Evolutionary conservation across 495 filamentous ascomycete species (phyloP).

Genomic region (Tricharina praecox): DNA sequence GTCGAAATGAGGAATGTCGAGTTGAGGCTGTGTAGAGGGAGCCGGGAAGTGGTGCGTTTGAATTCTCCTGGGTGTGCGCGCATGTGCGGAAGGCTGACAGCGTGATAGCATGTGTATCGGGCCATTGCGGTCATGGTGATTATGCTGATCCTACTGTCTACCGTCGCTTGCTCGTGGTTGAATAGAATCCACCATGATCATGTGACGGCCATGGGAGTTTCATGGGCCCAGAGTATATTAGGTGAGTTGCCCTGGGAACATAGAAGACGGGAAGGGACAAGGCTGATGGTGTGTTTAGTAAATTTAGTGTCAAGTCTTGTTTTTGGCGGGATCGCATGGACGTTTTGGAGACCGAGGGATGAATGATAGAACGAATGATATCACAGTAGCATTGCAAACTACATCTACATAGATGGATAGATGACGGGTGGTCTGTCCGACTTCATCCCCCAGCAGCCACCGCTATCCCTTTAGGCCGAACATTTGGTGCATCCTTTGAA

Average conservation of each 20-base stretch:
- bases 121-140: not conserved
- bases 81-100: not conserved
- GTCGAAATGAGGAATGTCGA: not conserved
- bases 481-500: too few relatives aligned
- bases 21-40: not conserved
- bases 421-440: too few relatives aligned
- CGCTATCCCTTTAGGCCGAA: too few relatives aligned
- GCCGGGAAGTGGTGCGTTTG: not conserved
- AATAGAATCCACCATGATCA: not conserved
- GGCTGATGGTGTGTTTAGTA: not conserved
- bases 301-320: not conserved
- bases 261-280: not conserved
- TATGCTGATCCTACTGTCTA: not conserved
- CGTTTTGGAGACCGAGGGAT: slow-evolving; percentile 5
- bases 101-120: not conserved
- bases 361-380: not conserved
- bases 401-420: too few relatives aligned
- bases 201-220: not conserved
- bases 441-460: too few relatives aligned
- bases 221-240: not conserved
- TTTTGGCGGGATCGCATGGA: slow-evolving; percentile 2
- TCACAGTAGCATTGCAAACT: too few relatives aligned
- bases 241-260: not conserved
- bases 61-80: not conserved
- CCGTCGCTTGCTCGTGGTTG: not conserved